Evolutionary conservation across 129 eudicot species (phyloP).

Genomic region (Centrapalus pauciflorus): DNA sequence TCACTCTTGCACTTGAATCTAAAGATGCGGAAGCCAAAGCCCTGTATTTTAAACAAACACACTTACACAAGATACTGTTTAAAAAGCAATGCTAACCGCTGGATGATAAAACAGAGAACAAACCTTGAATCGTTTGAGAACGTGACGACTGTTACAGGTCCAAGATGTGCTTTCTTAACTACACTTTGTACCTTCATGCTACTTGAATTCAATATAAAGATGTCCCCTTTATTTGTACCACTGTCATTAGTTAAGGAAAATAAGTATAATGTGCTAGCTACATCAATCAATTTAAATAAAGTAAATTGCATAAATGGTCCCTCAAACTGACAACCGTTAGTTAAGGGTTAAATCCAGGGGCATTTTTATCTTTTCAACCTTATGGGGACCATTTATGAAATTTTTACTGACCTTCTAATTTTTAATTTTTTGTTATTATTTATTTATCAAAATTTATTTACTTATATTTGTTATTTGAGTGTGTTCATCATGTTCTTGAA

Average conservation of each 20-base stretch:
- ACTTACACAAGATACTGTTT: background rate
- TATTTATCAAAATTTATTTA: too few relatives aligned
- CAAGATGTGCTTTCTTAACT: slow-evolving; percentile 74
- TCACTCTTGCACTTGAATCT: slow-evolving; percentile 87
- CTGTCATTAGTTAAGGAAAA: slow-evolving; percentile 28
- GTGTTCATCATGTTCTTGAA: too few relatives aligned
- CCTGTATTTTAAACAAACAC: slow-evolving; percentile 35
- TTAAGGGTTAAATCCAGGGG: too few relatives aligned
- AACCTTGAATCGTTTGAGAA: slow-evolving; percentile 82
- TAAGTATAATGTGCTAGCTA: background rate
- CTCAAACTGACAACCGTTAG: too few relatives aligned
- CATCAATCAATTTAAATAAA: background rate
- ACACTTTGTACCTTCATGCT: slow-evolving; percentile 49
- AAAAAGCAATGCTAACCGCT: background rate
- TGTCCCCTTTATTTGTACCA: slow-evolving; percentile 73
- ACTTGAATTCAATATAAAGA: slow-evolving; percentile 44
- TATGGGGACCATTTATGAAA: too few relatives aligned
- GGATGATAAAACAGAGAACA: background rate
- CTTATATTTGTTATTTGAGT: too few relatives aligned
- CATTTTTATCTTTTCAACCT: too few relatives aligned
- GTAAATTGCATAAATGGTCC: too few relatives aligned
- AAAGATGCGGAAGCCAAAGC: slow-evolving; percentile 67
- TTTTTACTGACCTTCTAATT: too few relatives aligned
- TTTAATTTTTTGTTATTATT: too few relatives aligned
- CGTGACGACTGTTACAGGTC: slow-evolving; percentile 56